Evolutionary conservation across 441 rosid species (phyloP), one percentile per base, ranked within the genome.

Genomic region (Gossypium laxum): DNA sequence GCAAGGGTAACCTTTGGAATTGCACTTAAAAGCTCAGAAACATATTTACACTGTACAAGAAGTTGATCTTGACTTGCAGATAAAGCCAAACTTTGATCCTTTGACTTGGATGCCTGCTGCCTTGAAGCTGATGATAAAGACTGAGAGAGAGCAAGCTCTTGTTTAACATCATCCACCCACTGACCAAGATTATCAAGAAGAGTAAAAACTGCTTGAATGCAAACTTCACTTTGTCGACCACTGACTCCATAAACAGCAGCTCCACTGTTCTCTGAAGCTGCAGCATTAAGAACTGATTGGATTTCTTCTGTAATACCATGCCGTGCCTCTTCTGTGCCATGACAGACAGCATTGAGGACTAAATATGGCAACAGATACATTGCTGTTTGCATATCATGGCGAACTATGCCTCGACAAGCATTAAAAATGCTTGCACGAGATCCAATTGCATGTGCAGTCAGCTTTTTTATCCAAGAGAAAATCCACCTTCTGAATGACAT

Each of bases 401-500:
- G 96, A 74, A 92, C 97, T 82, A 95, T 91, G 70, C 96, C 98
- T 78, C 98, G 87, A 81, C 99, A 95, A 77, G 97, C 92, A 80
- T 80, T 88, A 80, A 95, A 95, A 63, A 92, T 90, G 78, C 86
- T 82, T 52, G 89, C 96, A 74, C 97, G 96, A 76, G 96, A 86
- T 55, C 97, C 98, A 72, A 88, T 88, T 54, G 96, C 98, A 82
- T 89, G 91, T 58, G 86, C 88, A 75, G 96, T 92, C 84, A 95
- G 76, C 78, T 90, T 92, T 75, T 78, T 87, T 67, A 88, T 95
- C 99, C 99, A 95, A 79, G 67, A 80, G 76, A 83, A 90, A 74
- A 95, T 84, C 99, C 99, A 95, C 84, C 96, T 89, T 79, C 99
- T 83, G 83, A 95, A 93, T 69, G 98, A 92, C 99, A 95, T 91